Conservation (phyloP, 2,329 filamentous ascomycete genomes). For the Verticillium dahliae region DNA sequence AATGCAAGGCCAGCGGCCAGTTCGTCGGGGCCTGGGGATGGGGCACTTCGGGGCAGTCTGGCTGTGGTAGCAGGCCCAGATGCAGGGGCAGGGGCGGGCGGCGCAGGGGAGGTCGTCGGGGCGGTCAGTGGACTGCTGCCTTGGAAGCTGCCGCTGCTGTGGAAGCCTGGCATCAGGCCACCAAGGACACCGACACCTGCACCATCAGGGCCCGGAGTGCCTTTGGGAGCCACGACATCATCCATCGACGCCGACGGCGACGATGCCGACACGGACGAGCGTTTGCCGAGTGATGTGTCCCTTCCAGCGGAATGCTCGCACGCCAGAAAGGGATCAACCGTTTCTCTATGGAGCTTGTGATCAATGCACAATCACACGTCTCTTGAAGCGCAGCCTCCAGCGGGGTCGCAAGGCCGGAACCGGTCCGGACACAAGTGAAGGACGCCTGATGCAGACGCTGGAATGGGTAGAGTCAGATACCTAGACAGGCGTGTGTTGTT, state of each 20-base stretch:
- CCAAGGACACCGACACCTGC: neutral
- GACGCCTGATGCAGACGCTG: neutral
- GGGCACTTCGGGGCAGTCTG: neutral
- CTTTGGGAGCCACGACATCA: neutral
- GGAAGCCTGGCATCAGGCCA: neutral
- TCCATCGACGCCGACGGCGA: neutral
- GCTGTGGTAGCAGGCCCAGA: neutral
- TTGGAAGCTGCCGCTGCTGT: neutral
- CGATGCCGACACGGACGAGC: neutral
- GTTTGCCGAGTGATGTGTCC: neutral
- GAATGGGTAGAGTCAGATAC: neutral
- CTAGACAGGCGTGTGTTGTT: neutral
- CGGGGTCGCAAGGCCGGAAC: neutral
- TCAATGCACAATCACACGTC: neutral
- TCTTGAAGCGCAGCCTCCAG: neutral
- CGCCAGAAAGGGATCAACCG: conserved; percentile 6
- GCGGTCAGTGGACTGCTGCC: conserved; percentile 1
- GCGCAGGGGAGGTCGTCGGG: neutral
- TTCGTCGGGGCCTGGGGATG: neutral
- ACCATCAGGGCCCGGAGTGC: neutral
- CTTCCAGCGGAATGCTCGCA: conserved; percentile 5
- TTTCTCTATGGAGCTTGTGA: neutral
- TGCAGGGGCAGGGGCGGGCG: neutral
- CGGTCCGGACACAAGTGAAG: neutral
- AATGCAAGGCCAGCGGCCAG: conserved; percentile 24